These are phyloP conservation scores for Mucor plumbeus DNA, from an alignment of 371 early-diverging fungal genomes.

Conservation along the genomic window DNA sequence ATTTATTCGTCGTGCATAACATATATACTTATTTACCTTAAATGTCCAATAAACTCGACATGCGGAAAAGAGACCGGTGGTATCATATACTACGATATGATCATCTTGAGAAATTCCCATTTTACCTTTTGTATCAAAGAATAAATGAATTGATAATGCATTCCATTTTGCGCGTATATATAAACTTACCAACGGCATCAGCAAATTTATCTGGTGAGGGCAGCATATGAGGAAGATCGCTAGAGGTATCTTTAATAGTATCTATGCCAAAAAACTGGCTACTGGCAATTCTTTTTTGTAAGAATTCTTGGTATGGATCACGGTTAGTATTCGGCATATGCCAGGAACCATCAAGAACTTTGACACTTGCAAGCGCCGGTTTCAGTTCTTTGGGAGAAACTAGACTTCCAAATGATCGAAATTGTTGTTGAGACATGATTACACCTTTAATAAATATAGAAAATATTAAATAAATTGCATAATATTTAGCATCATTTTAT, in stretches of 20 bases:
- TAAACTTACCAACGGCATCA: constrained; percentile 57
- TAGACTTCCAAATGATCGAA: constrained; percentile 33
- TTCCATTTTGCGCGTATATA: not conserved
- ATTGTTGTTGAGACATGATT: constrained; percentile 7
- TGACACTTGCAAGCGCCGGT: constrained; percentile 49
- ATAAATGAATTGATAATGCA: not conserved
- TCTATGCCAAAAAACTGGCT: constrained; percentile 84
- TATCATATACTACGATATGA: constrained; percentile 82
- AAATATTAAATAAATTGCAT: not conserved
- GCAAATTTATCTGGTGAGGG: constrained; percentile 69
- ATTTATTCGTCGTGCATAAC: too few species aligned
- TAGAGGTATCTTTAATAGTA: constrained; percentile 67
- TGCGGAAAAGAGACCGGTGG: constrained; percentile 70
- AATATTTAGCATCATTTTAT: not conserved
- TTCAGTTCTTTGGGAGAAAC: constrained; percentile 35
- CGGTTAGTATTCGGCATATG: constrained; percentile 80
- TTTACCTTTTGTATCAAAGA: constrained; percentile 37
- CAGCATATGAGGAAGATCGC: constrained; percentile 80
- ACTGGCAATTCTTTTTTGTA: constrained; percentile 55
- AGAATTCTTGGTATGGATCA: constrained; percentile 71
- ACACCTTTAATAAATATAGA: not conserved
- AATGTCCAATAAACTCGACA: constrained; percentile 86
- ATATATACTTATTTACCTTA: constrained; percentile 50
- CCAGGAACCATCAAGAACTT: constrained; percentile 90
- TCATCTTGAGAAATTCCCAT: constrained; percentile 74